Conservation (phyloP, 169 alveolate genomes). For the Eimeria zaria region DNA sequence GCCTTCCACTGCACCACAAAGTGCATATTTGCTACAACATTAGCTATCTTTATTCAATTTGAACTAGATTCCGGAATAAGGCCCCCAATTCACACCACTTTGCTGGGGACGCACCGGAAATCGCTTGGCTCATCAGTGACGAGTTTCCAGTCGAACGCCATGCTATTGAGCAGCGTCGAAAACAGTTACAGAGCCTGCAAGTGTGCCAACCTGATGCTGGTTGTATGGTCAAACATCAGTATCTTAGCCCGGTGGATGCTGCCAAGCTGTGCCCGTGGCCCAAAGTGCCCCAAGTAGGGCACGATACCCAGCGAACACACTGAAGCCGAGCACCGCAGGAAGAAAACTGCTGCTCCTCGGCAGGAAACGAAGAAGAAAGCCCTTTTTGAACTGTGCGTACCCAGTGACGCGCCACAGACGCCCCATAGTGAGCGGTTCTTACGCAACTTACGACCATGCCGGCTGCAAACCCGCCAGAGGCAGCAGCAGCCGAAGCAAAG, state of each 20-base stretch:
- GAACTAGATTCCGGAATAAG: background rate
- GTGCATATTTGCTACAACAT: background rate
- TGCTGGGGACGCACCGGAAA: background rate
- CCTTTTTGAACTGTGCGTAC: background rate
- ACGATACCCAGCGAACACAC: slow-evolving; percentile 21
- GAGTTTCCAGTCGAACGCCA: background rate
- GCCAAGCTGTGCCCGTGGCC: slow-evolving; percentile 1
- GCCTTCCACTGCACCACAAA: slow-evolving; percentile 9
- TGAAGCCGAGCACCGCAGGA: slow-evolving; percentile 21
- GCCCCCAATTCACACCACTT: background rate
- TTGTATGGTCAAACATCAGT: background rate
- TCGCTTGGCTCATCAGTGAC: slow-evolving; percentile 28
- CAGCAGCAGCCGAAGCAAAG: slow-evolving; percentile 6
- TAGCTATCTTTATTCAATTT: slow-evolving; percentile 1
- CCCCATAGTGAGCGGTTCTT: background rate
- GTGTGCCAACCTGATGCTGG: background rate
- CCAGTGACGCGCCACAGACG: background rate
- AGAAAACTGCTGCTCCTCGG: background rate
- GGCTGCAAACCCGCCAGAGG: slow-evolving; percentile 15
- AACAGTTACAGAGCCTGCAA: background rate
- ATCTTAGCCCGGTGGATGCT: background rate
- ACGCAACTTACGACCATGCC: slow-evolving; percentile 1
- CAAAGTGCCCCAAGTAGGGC: background rate
- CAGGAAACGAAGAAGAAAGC: background rate
- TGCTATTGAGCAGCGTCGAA: background rate